Evolutionary conservation across 2,329 filamentous ascomycete genomes (phyloP).

Genomic region (Sporothrix globosa): DNA sequence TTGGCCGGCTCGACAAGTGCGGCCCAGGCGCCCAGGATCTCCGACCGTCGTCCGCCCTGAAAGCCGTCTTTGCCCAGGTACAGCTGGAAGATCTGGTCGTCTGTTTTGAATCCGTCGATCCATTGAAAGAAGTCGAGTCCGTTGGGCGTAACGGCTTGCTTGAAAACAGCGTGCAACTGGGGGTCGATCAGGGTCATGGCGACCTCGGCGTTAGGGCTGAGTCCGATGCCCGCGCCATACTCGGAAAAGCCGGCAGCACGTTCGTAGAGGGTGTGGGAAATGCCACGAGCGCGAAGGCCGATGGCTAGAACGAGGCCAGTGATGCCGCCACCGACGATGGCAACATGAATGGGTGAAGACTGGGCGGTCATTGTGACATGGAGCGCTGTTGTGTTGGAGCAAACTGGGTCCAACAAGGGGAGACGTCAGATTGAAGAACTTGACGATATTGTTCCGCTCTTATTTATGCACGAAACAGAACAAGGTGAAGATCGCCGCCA

Average conservation of each 20-base stretch:
- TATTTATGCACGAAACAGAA: constrained; percentile 9
- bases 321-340: constrained; percentile 57
- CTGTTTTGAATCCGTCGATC: constrained; percentile 45
- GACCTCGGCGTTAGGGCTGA: constrained; percentile 55
- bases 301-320: constrained; percentile 55
- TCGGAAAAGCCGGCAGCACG: constrained; percentile 49
- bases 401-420: too few species aligned
- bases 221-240: constrained; percentile 57
- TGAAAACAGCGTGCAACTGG: constrained; percentile 46
- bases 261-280: constrained; percentile 54
- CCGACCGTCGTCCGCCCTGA: constrained; percentile 47
- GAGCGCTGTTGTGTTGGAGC: too few species aligned
- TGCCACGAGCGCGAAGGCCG: constrained; percentile 49
- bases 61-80: constrained; percentile 49
- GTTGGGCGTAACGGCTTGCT: constrained; percentile 46
- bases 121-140: constrained; percentile 51
- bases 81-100: constrained; percentile 43
- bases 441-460: too few species aligned
- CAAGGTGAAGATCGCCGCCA: not conserved
- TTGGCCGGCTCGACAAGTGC: constrained; percentile 40
- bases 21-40: constrained; percentile 48
- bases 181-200: constrained; percentile 50
- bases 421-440: too few species aligned
- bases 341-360: constrained; percentile 42
- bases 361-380: not conserved